Percentiles rank a stretch among this genome's conserved stretches.
Conservation (phyloP, 2,329 filamentous ascomycete genomes). For the Neofusicoccum ribis region DNA sequence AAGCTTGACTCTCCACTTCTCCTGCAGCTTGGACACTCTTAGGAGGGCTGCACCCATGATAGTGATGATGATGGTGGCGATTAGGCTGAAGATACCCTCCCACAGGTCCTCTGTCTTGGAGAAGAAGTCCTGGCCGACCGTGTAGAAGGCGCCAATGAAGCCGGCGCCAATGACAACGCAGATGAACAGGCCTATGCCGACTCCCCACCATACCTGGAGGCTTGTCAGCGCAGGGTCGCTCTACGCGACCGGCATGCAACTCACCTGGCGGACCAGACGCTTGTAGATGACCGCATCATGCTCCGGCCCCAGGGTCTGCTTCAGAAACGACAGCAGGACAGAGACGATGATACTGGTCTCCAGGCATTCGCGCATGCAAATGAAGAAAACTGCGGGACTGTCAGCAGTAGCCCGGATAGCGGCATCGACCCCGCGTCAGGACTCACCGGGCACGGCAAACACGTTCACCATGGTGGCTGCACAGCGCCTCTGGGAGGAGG, state of each 20-base stretch:
- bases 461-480: conserved; percentile 59
- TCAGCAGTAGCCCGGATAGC: neutral
- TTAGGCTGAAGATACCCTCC: conserved; percentile 74
- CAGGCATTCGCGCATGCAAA: conserved; percentile 82
- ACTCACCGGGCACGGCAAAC: conserved; percentile 67
- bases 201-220: conserved; percentile 66
- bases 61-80: conserved; percentile 79
- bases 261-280: conserved; percentile 63
- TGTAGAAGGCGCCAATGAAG: conserved; percentile 74
- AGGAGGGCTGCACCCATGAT: conserved; percentile 78
- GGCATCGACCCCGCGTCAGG: neutral
- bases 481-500: conserved; percentile 15
- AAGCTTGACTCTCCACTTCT: conserved; percentile 86
- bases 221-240: neutral
- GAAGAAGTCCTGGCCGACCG: conserved; percentile 67
- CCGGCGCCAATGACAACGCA: conserved; percentile 64
- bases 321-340: conserved; percentile 81
- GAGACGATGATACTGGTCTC: conserved; percentile 85
- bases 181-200: conserved; percentile 61
- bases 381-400: conserved; percentile 70
- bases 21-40: conserved; percentile 77
- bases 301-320: conserved; percentile 72
- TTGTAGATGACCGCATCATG: conserved; percentile 66
- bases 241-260: conserved; percentile 8
- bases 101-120: conserved; percentile 71